Percentiles rank a stretch among this genome's conserved stretches.
phyloP scores from a whole-genome alignment of 345 rosid species.

The Cochlearia excelsa region DNA sequence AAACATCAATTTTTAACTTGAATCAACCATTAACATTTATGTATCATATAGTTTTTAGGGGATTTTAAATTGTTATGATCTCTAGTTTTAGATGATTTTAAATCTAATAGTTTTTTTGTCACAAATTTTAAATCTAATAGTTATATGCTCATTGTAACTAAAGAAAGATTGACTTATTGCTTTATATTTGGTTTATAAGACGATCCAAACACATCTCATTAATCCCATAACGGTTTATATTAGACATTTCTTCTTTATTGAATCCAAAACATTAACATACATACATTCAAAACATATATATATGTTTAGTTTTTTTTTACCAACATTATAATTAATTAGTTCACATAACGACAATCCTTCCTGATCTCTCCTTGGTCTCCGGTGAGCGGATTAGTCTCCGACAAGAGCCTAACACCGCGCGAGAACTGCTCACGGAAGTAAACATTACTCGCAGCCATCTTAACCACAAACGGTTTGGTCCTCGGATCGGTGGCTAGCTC shows the following conservation, averaged over 20 bases:
- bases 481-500: constrained; percentile 59
- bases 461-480: constrained; percentile 54
- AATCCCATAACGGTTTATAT: constrained; percentile 3
- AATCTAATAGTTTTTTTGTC: too few relatives aligned
- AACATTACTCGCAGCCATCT: constrained; percentile 71
- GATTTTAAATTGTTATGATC: too few relatives aligned
- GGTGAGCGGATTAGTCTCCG: constrained; percentile 70
- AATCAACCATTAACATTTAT: too few relatives aligned
- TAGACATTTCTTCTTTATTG: constrained; percentile 8
- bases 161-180: too few relatives aligned
- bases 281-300: background rate
- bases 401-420: constrained; percentile 50
- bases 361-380: constrained; percentile 73
- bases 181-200: background rate
- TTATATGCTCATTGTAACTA: too few relatives aligned
- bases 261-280: constrained; percentile 21
- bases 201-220: background rate
- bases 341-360: constrained; percentile 72
- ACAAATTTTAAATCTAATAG: too few relatives aligned
- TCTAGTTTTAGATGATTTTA: too few relatives aligned
- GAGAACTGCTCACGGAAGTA: constrained; percentile 71
- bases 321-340: constrained; percentile 22
- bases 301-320: constrained; percentile 12
- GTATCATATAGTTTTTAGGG: too few relatives aligned
- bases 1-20: too few relatives aligned